phyloP scores from a whole-genome alignment of 306 rosid species.

The Prunus salicina region DNA sequence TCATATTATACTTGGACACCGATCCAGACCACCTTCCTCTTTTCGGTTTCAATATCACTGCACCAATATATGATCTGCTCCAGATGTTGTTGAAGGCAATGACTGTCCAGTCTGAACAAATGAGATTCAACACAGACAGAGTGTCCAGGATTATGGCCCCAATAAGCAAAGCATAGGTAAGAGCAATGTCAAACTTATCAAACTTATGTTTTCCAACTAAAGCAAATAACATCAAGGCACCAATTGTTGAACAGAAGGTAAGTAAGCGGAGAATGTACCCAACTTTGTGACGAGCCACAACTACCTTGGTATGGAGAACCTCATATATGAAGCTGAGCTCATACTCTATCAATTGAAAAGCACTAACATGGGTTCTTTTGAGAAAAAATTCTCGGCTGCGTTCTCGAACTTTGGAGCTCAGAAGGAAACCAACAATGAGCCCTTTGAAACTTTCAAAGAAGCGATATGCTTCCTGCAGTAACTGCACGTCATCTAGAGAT shows the following conservation, averaged over 20 bases:
- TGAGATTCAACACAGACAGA: neutral
- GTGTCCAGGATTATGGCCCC: slow-evolving; percentile 18
- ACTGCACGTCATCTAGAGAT: neutral
- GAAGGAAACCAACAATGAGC: slow-evolving; percentile 24
- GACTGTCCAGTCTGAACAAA: slow-evolving; percentile 14
- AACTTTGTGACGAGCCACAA: neutral
- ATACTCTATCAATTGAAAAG: slow-evolving; percentile 21
- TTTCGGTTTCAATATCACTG: neutral
- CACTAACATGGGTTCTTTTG: neutral
- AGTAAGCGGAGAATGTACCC: slow-evolving; percentile 10
- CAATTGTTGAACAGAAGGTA: neutral
- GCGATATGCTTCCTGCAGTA: slow-evolving; percentile 10
- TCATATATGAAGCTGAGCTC: slow-evolving; percentile 31
- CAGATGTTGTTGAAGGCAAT: neutral
- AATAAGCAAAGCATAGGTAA: slow-evolving; percentile 14
- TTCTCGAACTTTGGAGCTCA: slow-evolving; percentile 16
- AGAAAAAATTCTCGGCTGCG: slow-evolving; percentile 11
- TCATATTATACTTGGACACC: slow-evolving; percentile 24
- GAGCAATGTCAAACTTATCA: neutral
- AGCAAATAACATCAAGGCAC: neutral
- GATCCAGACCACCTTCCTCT: slow-evolving; percentile 16
- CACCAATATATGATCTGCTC: neutral
- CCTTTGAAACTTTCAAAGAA: slow-evolving; percentile 25
- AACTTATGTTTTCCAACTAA: neutral
- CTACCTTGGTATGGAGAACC: slow-evolving; percentile 32